These are phyloP conservation scores for Pyricularia grisea DNA, from an alignment of 2,329 filamentous ascomycete species.

Conservation along the genomic window DNA sequence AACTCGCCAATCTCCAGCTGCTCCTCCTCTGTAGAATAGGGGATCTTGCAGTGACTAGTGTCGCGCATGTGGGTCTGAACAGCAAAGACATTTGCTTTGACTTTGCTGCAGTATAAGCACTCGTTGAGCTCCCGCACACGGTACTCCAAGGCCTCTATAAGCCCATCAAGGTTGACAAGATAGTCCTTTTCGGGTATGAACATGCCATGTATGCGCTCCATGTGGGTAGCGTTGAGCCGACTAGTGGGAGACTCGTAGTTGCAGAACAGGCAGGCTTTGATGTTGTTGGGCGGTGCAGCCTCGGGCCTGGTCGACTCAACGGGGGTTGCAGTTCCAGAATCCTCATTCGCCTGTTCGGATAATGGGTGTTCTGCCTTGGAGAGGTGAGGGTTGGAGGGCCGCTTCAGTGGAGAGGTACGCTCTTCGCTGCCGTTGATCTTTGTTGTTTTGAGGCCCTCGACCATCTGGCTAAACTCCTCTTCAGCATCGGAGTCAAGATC, in stretches of 20 bases:
- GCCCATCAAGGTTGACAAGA: slow-evolving; percentile 70
- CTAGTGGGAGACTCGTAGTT: slow-evolving; percentile 72
- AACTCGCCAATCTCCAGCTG: slow-evolving; percentile 92
- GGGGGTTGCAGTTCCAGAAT: slow-evolving; percentile 32
- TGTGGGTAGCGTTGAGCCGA: slow-evolving; percentile 72
- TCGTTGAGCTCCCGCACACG: slow-evolving; percentile 74
- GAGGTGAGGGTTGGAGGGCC: slow-evolving; percentile 41
- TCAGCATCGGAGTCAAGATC: slow-evolving; percentile 59
- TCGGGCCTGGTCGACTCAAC: slow-evolving; percentile 11
- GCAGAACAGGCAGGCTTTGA: slow-evolving; percentile 76
- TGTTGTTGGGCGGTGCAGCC: slow-evolving; percentile 16
- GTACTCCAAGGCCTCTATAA: slow-evolving; percentile 68
- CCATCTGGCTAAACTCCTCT: slow-evolving; percentile 66
- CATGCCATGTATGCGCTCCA: slow-evolving; percentile 89
- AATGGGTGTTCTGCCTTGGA: slow-evolving; percentile 37
- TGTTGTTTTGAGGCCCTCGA: slow-evolving; percentile 66
- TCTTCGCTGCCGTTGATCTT: slow-evolving; percentile 26
- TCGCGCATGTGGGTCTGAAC: slow-evolving; percentile 97
- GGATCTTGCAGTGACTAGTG: slow-evolving; percentile 93
- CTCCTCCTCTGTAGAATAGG: slow-evolving; percentile 78
- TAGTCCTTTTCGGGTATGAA: slow-evolving; percentile 89
- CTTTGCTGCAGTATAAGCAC: slow-evolving; percentile 81
- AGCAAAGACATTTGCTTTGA: slow-evolving; percentile 67
- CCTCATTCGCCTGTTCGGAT: slow-evolving; percentile 25
- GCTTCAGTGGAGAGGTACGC: slow-evolving; percentile 40